Base-by-base conservation (phyloP, 345 rosid genomes). In the Tarenaya hassleriana region DNA sequence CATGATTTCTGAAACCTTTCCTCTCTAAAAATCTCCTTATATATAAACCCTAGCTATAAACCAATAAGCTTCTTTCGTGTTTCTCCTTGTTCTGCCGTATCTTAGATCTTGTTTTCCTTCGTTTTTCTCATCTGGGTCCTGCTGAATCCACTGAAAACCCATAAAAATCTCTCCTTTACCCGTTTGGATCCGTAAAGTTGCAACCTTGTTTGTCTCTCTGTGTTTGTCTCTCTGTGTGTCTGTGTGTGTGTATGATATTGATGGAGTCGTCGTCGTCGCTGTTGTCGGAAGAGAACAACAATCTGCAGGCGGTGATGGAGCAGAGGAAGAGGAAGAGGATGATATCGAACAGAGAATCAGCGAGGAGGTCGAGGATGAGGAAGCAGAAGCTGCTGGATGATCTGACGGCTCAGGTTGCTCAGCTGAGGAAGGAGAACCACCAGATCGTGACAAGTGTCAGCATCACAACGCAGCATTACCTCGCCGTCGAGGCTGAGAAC, bases 341-440 rank as follows among this genome's bases (percentile, higher is more conserved):
- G 98, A 60, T 85, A 1, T 92, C 98, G 4, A 92, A 92, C 64
- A 73, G 98, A 5, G 98, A 92, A 51, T 92, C 98, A 15, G 98
- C 98, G 12, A 78, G 94, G 58, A 79, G 97, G 57, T 92, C 98
- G 0, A 78, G 98, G 65, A 71, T 85, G 86, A 78, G 86, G 75
- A 92, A 92, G 47, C 96, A 92, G 72, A 85, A 81, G 74, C 97
- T 77, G 52, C 60, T 88, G 61, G 94, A 85, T 52, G 98, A 88
- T 74, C 75, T 92, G 33, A 69, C 66, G 69, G 63, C 74, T 15
- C 86, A 84, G 66, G 77, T 75, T 21, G 41, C 67, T 40, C 75
- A 73, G 31, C 74, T 88, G 19, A 70, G 67, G 48, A 72, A 64
- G 11, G 85, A 88, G 51, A 88, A 81, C 47, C 80, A 62, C 18